phyloP scores from a whole-genome alignment of 148 eudicot species.

The Dysphania ambrosioides region DNA sequence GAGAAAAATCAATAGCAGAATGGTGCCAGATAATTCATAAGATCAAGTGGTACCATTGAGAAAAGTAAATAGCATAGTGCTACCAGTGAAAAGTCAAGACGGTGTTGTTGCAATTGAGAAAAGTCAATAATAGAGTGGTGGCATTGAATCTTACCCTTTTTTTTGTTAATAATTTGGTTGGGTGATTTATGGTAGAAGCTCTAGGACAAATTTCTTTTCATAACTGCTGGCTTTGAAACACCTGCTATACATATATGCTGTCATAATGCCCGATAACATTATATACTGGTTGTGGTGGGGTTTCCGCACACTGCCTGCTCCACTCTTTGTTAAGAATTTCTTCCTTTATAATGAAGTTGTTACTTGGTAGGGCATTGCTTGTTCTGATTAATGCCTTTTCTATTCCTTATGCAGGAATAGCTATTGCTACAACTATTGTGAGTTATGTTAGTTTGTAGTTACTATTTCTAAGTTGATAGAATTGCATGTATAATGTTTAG shows the following conservation, averaged over 20 bases:
- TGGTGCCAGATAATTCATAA: too few relatives aligned
- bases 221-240: not conserved
- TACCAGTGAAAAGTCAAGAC: too few relatives aligned
- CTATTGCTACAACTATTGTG: not conserved
- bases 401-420: not conserved
- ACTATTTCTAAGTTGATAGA: not conserved
- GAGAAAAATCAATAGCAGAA: too few relatives aligned
- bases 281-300: not conserved
- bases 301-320: not conserved
- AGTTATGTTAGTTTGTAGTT: too few relatives aligned
- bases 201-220: not conserved
- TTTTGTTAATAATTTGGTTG: too few relatives aligned
- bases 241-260: not conserved
- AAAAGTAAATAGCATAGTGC: too few relatives aligned
- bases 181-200: not conserved
- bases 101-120: too few relatives aligned
- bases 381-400: not conserved
- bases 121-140: too few relatives aligned
- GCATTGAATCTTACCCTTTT: too few relatives aligned
- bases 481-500: slow-evolving; percentile 5
- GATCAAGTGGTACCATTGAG: too few relatives aligned
- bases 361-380: not conserved
- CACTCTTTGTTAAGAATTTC: not conserved
- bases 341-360: not conserved
- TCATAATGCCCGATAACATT: not conserved